Evolutionary conservation across 352 stramenopile species (phyloP), one percentile per base, ranked within the genome.

Genomic region (Phytophthora ramorum): DNA sequence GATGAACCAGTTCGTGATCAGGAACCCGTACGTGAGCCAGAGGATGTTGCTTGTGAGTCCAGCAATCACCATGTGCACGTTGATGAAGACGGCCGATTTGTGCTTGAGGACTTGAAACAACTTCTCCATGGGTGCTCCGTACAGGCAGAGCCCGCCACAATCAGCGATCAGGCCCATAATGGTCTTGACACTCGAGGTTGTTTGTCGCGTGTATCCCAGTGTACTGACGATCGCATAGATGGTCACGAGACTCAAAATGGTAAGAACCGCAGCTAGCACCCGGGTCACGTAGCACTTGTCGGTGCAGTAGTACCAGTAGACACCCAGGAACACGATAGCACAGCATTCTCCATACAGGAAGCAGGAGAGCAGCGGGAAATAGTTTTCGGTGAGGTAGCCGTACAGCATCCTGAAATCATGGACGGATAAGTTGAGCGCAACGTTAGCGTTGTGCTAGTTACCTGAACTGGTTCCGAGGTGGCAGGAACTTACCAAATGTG

Each of bases 21-120:
- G 50, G 10, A 68, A 32, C 12, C 75, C 76, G 63, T 83, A 84
- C 40, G 71, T 70, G 51, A 85, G 65, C 79, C 79, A 88, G 19
- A 85, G 53, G 13, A 69, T 57, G 47, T 71, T 81, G 58, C 74
- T 83, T 32, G 70, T 30, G 17, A 83, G 37, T 9, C 74, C 73
- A 17, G 64, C 72, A 16, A 81, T 28, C 48, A 85, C 75, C 72
- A 87, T 82, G 26, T 62, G 61, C 16, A 81, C 63, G 30, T 79
- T 78, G 48, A 87, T 72, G 28, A 72, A 56, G 38, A 67, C 62
- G 0, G 78, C 63, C 16, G 69, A 70, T 54, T 79, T 80, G 34
- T 69, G 72, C 12, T 66, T 58, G 32, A 87, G 40, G 5, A 87
- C 78, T 43, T 80, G 59, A 9, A 72, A 55, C 40, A 85, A 45